Conservation (phyloP, 164 flowering plant species). For the Vitis rupestris region DNA sequence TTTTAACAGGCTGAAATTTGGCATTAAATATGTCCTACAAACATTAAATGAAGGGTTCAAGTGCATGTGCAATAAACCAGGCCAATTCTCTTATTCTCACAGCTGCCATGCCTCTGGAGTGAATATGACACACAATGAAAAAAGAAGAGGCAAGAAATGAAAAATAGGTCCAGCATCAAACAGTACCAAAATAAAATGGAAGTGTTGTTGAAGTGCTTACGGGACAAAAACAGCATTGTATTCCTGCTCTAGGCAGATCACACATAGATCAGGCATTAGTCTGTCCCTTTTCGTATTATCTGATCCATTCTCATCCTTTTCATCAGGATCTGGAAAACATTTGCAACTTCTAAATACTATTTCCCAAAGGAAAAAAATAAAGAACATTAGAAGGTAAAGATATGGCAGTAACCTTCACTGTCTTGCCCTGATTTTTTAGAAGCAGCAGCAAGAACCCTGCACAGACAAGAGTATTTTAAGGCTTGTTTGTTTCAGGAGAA, state of each 20-base stretch:
- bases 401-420: slow-evolving; percentile 51
- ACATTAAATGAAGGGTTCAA: too few relatives aligned
- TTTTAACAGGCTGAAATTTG: too few relatives aligned
- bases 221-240: slow-evolving; percentile 95
- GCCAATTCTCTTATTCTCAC: too few relatives aligned
- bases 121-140: neutral
- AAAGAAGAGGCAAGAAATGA: neutral
- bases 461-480: slow-evolving; percentile 18
- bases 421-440: slow-evolving; percentile 66
- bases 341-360: neutral
- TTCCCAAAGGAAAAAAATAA: neutral
- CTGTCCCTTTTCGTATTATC: slow-evolving; percentile 54
- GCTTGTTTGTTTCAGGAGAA: neutral
- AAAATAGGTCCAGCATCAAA: neutral
- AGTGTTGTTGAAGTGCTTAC: slow-evolving; percentile 51
- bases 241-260: slow-evolving; percentile 91
- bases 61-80: too few relatives aligned
- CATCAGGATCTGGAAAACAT: slow-evolving; percentile 39
- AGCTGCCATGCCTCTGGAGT: neutral
- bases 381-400: neutral
- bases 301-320: slow-evolving; percentile 46
- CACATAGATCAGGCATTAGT: slow-evolving; percentile 80
- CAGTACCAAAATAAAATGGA: neutral
- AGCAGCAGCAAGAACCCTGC: slow-evolving; percentile 95
- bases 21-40: too few relatives aligned